These are phyloP conservation scores for Coniochaeta ligniaria DNA, from an alignment of 2,329 filamentous ascomycete species.

Conservation along the genomic window DNA sequence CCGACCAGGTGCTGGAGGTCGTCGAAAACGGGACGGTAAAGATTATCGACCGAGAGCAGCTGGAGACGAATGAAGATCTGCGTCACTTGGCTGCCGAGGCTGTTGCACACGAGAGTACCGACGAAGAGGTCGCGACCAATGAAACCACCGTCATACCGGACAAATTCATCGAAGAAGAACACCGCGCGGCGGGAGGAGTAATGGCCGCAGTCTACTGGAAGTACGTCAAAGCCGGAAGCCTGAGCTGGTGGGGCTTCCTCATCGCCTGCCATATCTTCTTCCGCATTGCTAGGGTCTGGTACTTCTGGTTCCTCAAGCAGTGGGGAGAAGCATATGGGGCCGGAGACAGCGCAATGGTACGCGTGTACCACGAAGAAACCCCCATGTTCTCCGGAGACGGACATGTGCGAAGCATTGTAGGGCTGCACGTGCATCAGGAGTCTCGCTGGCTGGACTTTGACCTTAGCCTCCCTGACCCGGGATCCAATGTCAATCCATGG, in stretches of 20 bases:
- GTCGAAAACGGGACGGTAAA: slow-evolving; percentile 46
- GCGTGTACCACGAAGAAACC: not conserved
- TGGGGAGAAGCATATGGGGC: slow-evolving; percentile 72
- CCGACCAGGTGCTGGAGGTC: slow-evolving; percentile 68
- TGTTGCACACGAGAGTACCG: slow-evolving; percentile 13
- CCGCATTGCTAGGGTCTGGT: slow-evolving; percentile 56
- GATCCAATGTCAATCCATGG: slow-evolving; percentile 65
- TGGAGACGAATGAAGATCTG: slow-evolving; percentile 31
- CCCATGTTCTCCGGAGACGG: not conserved
- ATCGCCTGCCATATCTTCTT: slow-evolving; percentile 56
- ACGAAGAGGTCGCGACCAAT: slow-evolving; percentile 31
- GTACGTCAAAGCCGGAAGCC: slow-evolving; percentile 74
- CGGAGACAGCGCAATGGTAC: slow-evolving; percentile 4
- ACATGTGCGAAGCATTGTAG: not conserved
- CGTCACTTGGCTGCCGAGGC: slow-evolving; percentile 18
- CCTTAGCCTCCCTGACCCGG: slow-evolving; percentile 56
- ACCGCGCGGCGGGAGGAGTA: slow-evolving; percentile 67
- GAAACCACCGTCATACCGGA: slow-evolving; percentile 51
- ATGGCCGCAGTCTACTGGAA: slow-evolving; percentile 72
- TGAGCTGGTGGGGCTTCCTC: slow-evolving; percentile 64
- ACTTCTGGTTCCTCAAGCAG: slow-evolving; percentile 76
- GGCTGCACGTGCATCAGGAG: not conserved
- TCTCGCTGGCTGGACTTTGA: slow-evolving; percentile 17
- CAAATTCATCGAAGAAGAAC: slow-evolving; percentile 75
- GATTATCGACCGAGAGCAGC: slow-evolving; percentile 23